Percentiles rank a stretch among this genome's conserved stretches.
These are phyloP conservation scores for Corylus heterophylla DNA, from an alignment of 306 rosid genomes.

Conservation along the genomic window DNA sequence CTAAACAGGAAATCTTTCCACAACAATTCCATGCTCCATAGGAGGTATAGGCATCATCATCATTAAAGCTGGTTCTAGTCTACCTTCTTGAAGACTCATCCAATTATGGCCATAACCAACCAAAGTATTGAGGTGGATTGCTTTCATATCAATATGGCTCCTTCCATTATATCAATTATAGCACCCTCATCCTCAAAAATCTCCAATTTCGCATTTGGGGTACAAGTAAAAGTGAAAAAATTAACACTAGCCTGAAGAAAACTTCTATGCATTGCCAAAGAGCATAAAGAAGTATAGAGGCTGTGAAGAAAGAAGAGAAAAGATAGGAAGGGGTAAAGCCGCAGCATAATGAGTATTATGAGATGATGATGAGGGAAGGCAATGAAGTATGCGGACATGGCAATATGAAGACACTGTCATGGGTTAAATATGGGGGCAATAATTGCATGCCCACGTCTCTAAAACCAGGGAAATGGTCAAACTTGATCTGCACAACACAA, in stretches of 20 bases:
- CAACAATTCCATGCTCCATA: neutral
- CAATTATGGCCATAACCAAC: neutral
- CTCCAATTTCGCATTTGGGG: neutral
- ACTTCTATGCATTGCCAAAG: conserved; percentile 4
- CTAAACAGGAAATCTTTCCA: neutral
- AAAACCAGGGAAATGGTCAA: neutral
- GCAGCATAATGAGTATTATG: neutral
- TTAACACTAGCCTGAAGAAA: neutral
- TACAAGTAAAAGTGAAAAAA: too few species aligned
- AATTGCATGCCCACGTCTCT: neutral
- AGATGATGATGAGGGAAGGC: neutral
- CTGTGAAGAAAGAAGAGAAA: neutral
- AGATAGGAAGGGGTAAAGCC: neutral
- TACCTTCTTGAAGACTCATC: neutral
- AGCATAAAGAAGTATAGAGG: neutral
- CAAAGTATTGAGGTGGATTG: neutral
- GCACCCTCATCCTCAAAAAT: neutral
- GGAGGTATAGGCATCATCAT: neutral
- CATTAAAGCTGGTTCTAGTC: neutral
- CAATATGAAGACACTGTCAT: neutral
- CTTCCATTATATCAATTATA: neutral
- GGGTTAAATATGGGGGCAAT: neutral
- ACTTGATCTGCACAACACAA: neutral
- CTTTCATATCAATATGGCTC: neutral
- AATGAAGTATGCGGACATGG: neutral